Base-by-base conservation (phyloP, 352 stramenopile genomes). In the Phytophthora lateralis region DNA sequence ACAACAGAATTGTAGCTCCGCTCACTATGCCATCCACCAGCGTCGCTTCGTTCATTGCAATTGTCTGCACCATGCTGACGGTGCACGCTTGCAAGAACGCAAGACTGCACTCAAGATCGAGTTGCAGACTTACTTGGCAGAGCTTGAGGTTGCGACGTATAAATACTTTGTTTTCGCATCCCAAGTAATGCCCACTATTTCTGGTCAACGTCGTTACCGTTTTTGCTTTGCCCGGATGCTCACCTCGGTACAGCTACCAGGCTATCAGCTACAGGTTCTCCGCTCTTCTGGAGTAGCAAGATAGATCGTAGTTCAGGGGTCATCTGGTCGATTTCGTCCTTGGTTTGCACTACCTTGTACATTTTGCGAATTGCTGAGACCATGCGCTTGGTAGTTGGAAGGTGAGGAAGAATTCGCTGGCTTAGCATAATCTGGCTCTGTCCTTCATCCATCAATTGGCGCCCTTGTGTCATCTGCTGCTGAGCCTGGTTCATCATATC, bases 261-360 rank as follows among this genome's bases (percentile, higher is more conserved):
- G 21, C 26, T 53, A 39, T 66, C 57, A 41, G 20, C n/a, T 27
- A 37, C 17, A 8, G 21, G 15, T 42, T 7, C 42, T 20, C 30
- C 44, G 14, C 45, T 62, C 42, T 69, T 73, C 55, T 78, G 70
- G 45, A 73, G 53, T 8, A 78, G 46, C 7, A 85, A 18, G 30
- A 82, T 74, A 14, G 69, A 69, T 14, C 73, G 70, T 21, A 87
- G 34, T 48, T 87, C 75, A 4, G 70, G 73, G 27, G 70, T 71
- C 78, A 88, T 86, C 43, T 84, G 69, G 54, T 90, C 78, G 37
- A 90, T 90, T 60, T 82, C 82, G 27, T 90, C 78, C 47, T 90
- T 90, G 11, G 77, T 89, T 60, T 87, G 74, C 27, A 88, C 80
- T 12, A 88, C 60, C 27, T 78, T 77, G 71, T 88, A 82, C 55